Conservation (phyloP, 306 rosid genomes). For the Glycyrrhiza uralensis region DNA sequence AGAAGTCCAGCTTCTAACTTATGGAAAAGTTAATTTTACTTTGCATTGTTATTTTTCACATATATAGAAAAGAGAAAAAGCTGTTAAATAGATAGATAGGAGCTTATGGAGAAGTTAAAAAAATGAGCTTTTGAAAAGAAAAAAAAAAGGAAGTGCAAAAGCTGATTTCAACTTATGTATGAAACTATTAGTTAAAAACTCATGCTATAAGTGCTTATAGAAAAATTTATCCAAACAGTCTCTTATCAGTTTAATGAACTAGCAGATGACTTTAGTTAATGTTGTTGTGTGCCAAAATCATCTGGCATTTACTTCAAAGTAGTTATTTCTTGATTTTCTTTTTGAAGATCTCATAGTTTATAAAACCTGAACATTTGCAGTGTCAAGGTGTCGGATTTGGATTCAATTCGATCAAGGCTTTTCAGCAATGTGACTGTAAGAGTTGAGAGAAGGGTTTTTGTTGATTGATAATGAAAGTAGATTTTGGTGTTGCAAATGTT, state of each 20-base stretch:
- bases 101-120: too few species aligned
- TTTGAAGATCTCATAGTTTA: not conserved
- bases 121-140: too few species aligned
- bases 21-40: too few species aligned
- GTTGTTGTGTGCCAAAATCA: not conserved
- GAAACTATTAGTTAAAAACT: too few species aligned
- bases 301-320: not conserved
- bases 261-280: not conserved
- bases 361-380: conserved; percentile 32
- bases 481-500: not conserved
- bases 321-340: not conserved
- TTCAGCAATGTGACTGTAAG: not conserved
- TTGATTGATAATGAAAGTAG: not conserved
- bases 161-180: too few species aligned
- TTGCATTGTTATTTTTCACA: too few species aligned
- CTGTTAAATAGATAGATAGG: too few species aligned
- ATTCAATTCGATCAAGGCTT: conserved; percentile 44
- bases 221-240: too few species aligned
- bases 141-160: too few species aligned
- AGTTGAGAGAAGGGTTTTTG: not conserved
- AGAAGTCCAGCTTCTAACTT: too few species aligned
- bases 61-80: too few species aligned
- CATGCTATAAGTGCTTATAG: too few species aligned
- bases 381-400: conserved; percentile 37
- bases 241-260: not conserved